Percentiles rank a stretch among this genome's conserved stretches.
phyloP scores from a whole-genome alignment of 2,329 filamentous ascomycete species.

The Diplocarpon rosae region DNA sequence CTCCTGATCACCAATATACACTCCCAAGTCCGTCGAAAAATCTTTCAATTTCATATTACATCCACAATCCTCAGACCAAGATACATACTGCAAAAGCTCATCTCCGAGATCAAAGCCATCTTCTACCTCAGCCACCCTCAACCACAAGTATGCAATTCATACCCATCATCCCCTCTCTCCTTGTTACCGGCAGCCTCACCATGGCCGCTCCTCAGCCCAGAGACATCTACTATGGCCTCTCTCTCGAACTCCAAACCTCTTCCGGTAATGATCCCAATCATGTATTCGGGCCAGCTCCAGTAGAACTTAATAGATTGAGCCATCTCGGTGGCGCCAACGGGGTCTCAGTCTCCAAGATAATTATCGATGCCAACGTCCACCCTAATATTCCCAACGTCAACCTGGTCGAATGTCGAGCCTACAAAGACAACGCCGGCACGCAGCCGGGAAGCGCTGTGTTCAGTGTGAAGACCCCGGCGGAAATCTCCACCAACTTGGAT shows the following conservation, averaged over 20 bases:
- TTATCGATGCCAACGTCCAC: neutral
- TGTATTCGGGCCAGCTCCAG: no score
- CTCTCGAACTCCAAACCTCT: neutral
- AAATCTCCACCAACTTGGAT: conserved; percentile 4
- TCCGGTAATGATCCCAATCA: neutral
- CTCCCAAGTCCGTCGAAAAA: no score
- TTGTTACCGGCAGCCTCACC: neutral
- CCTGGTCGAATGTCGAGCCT: conserved; percentile 2
- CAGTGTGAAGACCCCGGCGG: neutral
- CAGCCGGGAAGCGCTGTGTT: conserved; percentile 5
- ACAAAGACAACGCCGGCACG: conserved; percentile 2
- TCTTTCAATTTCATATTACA: no score
- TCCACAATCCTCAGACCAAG: no score
- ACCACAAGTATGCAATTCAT: no score
- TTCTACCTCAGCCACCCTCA: no score
- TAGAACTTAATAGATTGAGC: neutral
- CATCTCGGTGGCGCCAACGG: neutral
- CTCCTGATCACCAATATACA: no score
- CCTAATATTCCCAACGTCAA: neutral
- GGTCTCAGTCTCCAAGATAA: neutral
- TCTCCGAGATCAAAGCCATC: no score
- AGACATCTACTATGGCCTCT: neutral
- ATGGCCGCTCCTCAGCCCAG: neutral
- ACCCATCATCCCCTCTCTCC: no score
- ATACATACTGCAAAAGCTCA: no score